Evolutionary conservation across 768 basidiomycete genomes (phyloP).

Genomic region (Lyophyllum atratum): DNA sequence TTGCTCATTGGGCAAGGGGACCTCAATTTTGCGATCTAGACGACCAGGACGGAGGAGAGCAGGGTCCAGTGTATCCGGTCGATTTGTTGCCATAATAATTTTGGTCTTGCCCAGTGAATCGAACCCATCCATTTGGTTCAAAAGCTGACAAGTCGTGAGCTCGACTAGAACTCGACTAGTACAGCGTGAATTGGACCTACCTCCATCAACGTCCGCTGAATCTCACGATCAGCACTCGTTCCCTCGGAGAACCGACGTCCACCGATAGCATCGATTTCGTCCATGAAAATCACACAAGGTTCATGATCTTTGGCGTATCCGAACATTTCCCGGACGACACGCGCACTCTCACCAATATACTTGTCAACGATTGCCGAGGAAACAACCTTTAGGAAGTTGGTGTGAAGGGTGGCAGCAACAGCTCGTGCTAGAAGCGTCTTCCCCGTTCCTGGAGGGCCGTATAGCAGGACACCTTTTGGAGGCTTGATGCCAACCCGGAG

Average conservation of each 20-base stretch:
- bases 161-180: not conserved
- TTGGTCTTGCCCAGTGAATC: slow-evolving; percentile 95
- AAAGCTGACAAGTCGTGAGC: slow-evolving; percentile 51
- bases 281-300: slow-evolving; percentile 99
- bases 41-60: slow-evolving; percentile 95
- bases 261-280: slow-evolving; percentile 97
- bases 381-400: slow-evolving; percentile 98
- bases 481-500: slow-evolving; percentile 94
- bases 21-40: slow-evolving; percentile 96
- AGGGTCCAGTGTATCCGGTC: slow-evolving; percentile 97
- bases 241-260: slow-evolving; percentile 88
- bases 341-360: slow-evolving; percentile 97
- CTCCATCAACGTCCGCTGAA: slow-evolving; percentile 98
- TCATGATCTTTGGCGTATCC: slow-evolving; percentile 97
- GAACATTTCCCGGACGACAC: slow-evolving; percentile 98
- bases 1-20: slow-evolving; percentile 96
- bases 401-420: slow-evolving; percentile 92
- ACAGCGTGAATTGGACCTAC: slow-evolving; percentile 25
- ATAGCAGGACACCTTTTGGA: slow-evolving; percentile 94
- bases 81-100: slow-evolving; percentile 99
- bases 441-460: slow-evolving; percentile 95
- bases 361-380: slow-evolving; percentile 98
- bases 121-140: slow-evolving; percentile 99
- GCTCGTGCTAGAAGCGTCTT: slow-evolving; percentile 95
- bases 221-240: slow-evolving; percentile 97